Conservation (phyloP, 2,329 filamentous ascomycete species). For the Penicillium corylophilum region DNA sequence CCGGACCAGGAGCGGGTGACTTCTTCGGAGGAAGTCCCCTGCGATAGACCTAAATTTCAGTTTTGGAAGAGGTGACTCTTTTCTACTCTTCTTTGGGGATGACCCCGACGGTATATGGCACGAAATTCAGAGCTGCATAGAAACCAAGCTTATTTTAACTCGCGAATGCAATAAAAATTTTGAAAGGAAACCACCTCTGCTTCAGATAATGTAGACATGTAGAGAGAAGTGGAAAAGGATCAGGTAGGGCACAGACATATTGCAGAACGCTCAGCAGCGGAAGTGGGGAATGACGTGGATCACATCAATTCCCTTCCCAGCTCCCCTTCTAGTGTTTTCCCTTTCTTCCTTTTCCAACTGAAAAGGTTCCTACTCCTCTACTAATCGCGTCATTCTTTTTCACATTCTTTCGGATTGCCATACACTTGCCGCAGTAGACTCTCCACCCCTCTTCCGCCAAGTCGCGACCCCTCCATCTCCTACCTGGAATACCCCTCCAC, state of each 20-base stretch:
- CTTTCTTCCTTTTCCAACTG: neutral
- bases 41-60: conserved; percentile 23
- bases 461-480: conserved; percentile 2
- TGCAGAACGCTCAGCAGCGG: neutral
- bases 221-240: neutral
- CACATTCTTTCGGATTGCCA: neutral
- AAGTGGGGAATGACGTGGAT: conserved; percentile 36
- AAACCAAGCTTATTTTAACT: conserved; percentile 1
- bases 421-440: neutral
- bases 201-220: neutral
- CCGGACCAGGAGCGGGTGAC: conserved; percentile 36
- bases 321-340: neutral
- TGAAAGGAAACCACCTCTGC: neutral
- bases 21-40: conserved; percentile 43
- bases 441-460: conserved; percentile 1
- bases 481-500: conserved; percentile 1
- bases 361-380: neutral
- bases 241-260: neutral
- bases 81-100: neutral
- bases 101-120: neutral
- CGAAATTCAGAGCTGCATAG: conserved; percentile 5
- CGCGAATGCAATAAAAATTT: conserved; percentile 2
- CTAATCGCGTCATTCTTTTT: neutral
- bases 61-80: neutral
- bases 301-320: conserved; percentile 8